Conservation (phyloP, 2,329 filamentous ascomycete species). For the Sarocladium strictum region DNA sequence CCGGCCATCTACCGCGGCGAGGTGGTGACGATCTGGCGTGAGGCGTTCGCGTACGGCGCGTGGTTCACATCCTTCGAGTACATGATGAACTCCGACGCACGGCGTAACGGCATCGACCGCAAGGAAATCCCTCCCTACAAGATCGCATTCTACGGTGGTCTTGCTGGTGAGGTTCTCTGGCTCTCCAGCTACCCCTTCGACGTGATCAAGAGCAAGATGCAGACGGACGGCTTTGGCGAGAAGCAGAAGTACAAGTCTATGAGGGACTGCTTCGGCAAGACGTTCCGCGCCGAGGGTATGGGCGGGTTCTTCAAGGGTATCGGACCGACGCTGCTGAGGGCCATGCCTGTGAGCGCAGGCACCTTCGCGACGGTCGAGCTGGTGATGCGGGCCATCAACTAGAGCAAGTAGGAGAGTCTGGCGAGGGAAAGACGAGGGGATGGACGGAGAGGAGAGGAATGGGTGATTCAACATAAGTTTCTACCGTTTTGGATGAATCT, state of each 20-base stretch:
- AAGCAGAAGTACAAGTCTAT: conserved; percentile 71
- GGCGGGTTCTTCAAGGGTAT: conserved; percentile 94
- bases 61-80: conserved; percentile 97
- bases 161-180: conserved; percentile 94
- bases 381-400: conserved; percentile 57
- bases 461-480: conserved; percentile 3
- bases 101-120: conserved; percentile 68
- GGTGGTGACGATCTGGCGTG: conserved; percentile 77
- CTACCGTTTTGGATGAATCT: neutral
- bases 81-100: conserved; percentile 86
- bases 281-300: conserved; percentile 68
- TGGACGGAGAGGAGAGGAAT: neutral
- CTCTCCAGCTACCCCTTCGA: conserved; percentile 91
- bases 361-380: conserved; percentile 83
- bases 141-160: conserved; percentile 84
- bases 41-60: conserved; percentile 89
- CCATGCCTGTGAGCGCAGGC: conserved; percentile 96
- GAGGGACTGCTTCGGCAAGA: conserved; percentile 85
- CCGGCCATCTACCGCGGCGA: conserved; percentile 80
- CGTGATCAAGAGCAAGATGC: conserved; percentile 99
- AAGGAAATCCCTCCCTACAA: conserved; percentile 77
- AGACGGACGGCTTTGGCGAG: conserved; percentile 83
- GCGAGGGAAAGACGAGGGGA: neutral
- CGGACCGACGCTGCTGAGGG: conserved; percentile 81
- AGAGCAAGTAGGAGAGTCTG: too few species aligned